These are phyloP conservation scores for Aplosporella prunicola DNA, from an alignment of 2,329 filamentous ascomycete genomes.

Conservation along the genomic window DNA sequence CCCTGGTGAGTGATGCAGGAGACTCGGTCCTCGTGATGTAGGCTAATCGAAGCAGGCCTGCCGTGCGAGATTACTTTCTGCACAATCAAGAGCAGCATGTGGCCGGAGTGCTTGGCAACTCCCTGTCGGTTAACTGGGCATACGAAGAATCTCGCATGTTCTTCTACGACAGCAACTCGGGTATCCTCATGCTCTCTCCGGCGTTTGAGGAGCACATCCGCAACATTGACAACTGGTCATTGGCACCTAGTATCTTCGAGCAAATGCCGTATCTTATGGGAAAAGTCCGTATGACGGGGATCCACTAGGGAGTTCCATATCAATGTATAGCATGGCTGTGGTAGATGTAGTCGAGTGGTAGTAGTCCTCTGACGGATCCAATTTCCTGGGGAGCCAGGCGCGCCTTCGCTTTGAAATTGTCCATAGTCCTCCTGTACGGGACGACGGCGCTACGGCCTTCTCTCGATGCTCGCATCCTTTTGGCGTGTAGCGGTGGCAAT, in stretches of 20 bases:
- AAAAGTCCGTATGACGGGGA: no score
- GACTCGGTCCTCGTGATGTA: neutral
- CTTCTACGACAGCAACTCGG: conserved; percentile 6
- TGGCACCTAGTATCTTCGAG: conserved; percentile 15
- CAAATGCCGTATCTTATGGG: conserved; percentile 15
- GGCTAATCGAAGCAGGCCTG: conserved; percentile 7
- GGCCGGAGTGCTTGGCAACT: conserved; percentile 2
- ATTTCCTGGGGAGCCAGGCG: no score
- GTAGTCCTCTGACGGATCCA: no score
- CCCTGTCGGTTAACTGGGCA: conserved; percentile 7
- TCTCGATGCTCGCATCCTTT: no score
- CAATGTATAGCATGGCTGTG: no score
- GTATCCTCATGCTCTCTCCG: conserved; percentile 2
- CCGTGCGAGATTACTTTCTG: conserved; percentile 9
- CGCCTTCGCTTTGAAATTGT: no score
- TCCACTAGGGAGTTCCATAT: no score
- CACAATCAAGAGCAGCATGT: conserved; percentile 10
- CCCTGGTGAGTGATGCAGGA: conserved; percentile 3
- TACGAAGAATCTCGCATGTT: conserved; percentile 8
- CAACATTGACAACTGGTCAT: conserved; percentile 22
- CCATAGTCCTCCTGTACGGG: no score
- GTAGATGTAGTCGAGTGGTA: no score
- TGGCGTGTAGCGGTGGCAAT: no score
- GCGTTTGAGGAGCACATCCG: conserved; percentile 19
- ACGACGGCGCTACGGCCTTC: no score